Evolutionary conservation across 2,329 filamentous ascomycete genomes (phyloP), one percentile per base, ranked within the genome.

Genomic region (Trichophyton simii): DNA sequence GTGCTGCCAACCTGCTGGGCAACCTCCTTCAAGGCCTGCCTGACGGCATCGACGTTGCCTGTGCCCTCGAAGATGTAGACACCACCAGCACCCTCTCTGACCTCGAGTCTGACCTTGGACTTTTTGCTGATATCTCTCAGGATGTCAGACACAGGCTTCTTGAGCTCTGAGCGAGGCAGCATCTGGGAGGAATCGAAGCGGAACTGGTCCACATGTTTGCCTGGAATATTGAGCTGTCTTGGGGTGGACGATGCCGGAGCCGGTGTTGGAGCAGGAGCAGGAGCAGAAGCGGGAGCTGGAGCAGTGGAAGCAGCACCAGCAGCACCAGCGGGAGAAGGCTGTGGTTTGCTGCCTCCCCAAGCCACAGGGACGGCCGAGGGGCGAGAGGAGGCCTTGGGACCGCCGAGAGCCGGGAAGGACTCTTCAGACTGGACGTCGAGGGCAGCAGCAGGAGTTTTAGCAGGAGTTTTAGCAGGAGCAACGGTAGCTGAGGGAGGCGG

Each of bases 41-140:
- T 86, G 65, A 92, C 91, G 68, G 88, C 84, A 63, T 95, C 89
- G 63, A 87, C 85, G 62, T 90, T 87, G 62, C 94, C 92, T 66
- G 85, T 87, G 57, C 90, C 91, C 73, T 92, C 88, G 71, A 99
- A 95, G 67, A 87, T 85, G 67, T 91, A 80, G 42, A 83, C 82
- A 22, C 88, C 89, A 65, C 83, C 86, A 65, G 85, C 82, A n/a
- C 86, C 84, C 63, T 83, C 82, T 62, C 83, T 83, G 80, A 91
- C 87, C 67, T 87, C 86, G 67, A 99, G 84, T 67, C 85, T 89
- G 62, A 91, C 91, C 72, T 92, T 91, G 63, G 89, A 95, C 71
- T 87, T 89, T 76, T 87, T 89, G 77, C 95, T 96, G 76, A 97
- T 89, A 66, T 96, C 91, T 72, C 89, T 88, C 70, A 96, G 79